A percentile compares a stretch with the other conserved stretches of the same genome.
Conservation (phyloP, 371 early-diverging fungal genomes). For the Rhizopus microsporus region DNA sequence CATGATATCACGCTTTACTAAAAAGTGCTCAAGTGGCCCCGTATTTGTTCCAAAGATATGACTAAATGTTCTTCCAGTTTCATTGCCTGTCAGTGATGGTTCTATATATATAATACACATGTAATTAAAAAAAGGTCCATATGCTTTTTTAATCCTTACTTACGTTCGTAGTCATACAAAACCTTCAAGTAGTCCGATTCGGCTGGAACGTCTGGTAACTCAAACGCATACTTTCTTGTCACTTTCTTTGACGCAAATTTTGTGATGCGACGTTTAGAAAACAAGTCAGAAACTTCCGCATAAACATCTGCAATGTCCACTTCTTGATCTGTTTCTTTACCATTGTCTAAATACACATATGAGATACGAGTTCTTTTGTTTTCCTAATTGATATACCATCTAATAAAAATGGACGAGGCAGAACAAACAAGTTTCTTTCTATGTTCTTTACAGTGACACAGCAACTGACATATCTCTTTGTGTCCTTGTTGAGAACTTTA, state of each 20-base stretch:
- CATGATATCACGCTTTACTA: slow-evolving; percentile 93
- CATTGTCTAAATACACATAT: slow-evolving; percentile 30
- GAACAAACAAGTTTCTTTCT: slow-evolving; percentile 83
- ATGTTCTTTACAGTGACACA: slow-evolving; percentile 82
- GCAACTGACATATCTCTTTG: slow-evolving; percentile 73
- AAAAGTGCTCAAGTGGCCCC: slow-evolving; percentile 88
- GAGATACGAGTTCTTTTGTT: not conserved
- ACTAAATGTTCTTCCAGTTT: slow-evolving; percentile 82
- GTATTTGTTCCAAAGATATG: slow-evolving; percentile 90
- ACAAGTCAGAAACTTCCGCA: slow-evolving; percentile 70
- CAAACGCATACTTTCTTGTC: slow-evolving; percentile 91
- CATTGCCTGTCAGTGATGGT: slow-evolving; percentile 68
- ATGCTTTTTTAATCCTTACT: not conserved
- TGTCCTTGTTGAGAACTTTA: slow-evolving; percentile 63
- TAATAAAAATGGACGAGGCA: slow-evolving; percentile 70
- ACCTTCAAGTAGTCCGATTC: slow-evolving; percentile 88
- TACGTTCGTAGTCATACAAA: slow-evolving; percentile 73
- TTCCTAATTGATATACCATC: slow-evolving; percentile 42
- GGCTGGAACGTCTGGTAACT: slow-evolving; percentile 79
- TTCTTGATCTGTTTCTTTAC: slow-evolving; percentile 57
- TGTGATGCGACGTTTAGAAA: slow-evolving; percentile 57
- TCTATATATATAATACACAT: slow-evolving; percentile 33
- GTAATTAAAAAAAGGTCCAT: not conserved
- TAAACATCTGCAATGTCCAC: slow-evolving; percentile 73
- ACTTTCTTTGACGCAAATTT: slow-evolving; percentile 66